Evolutionary conservation across 495 filamentous ascomycete genomes (phyloP), one percentile per base, ranked within the genome.

Genomic region (Daldinia vernicosa): DNA sequence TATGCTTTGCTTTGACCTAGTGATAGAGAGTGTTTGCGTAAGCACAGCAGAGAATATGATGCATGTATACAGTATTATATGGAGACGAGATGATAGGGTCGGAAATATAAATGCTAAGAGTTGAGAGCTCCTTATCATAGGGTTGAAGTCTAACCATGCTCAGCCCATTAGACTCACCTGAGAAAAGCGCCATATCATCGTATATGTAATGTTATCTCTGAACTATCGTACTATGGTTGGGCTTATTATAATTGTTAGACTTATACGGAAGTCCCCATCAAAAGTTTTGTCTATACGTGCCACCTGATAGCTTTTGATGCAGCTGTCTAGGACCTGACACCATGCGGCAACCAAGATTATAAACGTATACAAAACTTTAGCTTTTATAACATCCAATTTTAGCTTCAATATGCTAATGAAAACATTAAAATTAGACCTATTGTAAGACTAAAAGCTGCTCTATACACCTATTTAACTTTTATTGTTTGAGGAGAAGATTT

Each of bases 1-100:
- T 22, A 12, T 57, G 12, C 15, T 63, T 64, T 64, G 59, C 45
- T 47, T 67, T 60, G 40, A 60, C n/a, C n/a, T n/a, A n/a, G n/a
- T 63, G 60, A 68, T 68, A 60, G 60, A 56, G 52, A 26, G 50
- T 52, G 59, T 55, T 55, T 47, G 24, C 63, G 39, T 71, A 55
- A 53, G 54, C 24, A 59, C 14, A 26, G 50, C 24, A 54, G 22
- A 59, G 51, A 28, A 28, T 45, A 27, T 32, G 54, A 45, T 32
- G 33, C n/a, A 28, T 53, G 19, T n/a, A n/a, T n/a, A n/a, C n/a
- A n/a, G n/a, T n/a, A 50, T 2, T 35, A 37, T 45, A 37, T 26
- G 59, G 12, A 26, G 32, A 35, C 6, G 43, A 14, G n/a, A 35
- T 7, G 32, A 14, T 35, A 12, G 43, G 24, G 35, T 51, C 27